A percentile compares a stretch with the other conserved stretches of the same genome.
phyloP scores from a whole-genome alignment of 306 rosid genomes.

The Herpetospermum pedunculosum region DNA sequence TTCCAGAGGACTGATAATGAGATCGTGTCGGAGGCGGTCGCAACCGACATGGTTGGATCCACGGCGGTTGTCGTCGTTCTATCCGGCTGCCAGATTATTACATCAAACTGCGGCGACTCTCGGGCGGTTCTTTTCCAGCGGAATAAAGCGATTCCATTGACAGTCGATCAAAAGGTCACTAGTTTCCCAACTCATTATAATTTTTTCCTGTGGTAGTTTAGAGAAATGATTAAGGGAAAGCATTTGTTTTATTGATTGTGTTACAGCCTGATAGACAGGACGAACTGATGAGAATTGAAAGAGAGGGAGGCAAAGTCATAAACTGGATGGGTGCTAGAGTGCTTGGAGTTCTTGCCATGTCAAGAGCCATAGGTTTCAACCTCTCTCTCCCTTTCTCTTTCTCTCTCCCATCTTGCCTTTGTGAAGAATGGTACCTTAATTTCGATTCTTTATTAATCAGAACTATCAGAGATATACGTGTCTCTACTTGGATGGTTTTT shows the following conservation, averaged over 20 bases:
- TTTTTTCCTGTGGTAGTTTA: neutral
- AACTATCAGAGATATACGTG: neutral
- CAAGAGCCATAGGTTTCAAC: slow-evolving; percentile 90
- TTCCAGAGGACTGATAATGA: slow-evolving; percentile 66
- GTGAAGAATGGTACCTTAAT: neutral
- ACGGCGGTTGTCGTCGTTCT: slow-evolving; percentile 66
- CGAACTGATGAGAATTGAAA: slow-evolving; percentile 59
- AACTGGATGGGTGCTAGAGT: slow-evolving; percentile 99
- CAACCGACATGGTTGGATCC: slow-evolving; percentile 93
- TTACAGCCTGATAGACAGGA: slow-evolving; percentile 84
- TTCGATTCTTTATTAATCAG: neutral
- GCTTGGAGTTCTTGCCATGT: slow-evolving; percentile 49
- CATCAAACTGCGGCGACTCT: slow-evolving; percentile 85
- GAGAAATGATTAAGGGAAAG: neutral
- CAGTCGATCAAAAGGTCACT: slow-evolving; percentile 82
- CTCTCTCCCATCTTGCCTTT: neutral
- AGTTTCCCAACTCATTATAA: neutral
- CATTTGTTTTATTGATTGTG: slow-evolving; percentile 16
- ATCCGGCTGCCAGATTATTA: slow-evolving; percentile 80
- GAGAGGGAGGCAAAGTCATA: slow-evolving; percentile 74
- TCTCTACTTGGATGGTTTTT: neutral
- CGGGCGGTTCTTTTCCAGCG: slow-evolving; percentile 70
- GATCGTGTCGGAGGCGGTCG: slow-evolving; percentile 27
- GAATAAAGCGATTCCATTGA: slow-evolving; percentile 63
- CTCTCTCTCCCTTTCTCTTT: slow-evolving; percentile 23